These are phyloP conservation scores for Penicillium capsulatum DNA, from an alignment of 2,329 filamentous ascomycete genomes.

Conservation along the genomic window DNA sequence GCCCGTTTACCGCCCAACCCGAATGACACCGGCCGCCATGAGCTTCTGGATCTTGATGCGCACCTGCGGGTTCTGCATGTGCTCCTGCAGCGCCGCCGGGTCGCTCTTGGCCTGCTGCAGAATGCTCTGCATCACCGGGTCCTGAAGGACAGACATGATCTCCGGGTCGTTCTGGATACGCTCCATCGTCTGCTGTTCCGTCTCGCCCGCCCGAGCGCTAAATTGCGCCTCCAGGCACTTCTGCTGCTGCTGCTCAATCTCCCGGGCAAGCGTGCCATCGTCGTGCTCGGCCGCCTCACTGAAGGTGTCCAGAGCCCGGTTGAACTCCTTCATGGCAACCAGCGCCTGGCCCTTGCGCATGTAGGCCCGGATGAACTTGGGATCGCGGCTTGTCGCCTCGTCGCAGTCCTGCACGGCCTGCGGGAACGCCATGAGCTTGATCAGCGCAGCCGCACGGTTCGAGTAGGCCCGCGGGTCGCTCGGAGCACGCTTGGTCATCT, in stretches of 20 bases:
- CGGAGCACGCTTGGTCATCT: conserved; percentile 95
- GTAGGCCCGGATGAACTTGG: conserved; percentile 91
- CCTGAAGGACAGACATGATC: conserved; percentile 88
- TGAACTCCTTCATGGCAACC: conserved; percentile 98
- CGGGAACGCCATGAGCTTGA: conserved; percentile 95
- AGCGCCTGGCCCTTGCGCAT: conserved; percentile 94
- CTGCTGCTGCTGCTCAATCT: conserved; percentile 91
- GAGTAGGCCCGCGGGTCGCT: conserved; percentile 91
- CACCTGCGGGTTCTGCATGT: conserved; percentile 90
- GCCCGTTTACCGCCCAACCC: conserved; percentile 56
- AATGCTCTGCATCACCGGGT: conserved; percentile 96
- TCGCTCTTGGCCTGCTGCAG: conserved; percentile 94
- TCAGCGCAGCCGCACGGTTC: conserved; percentile 93
- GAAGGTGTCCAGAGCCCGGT: conserved; percentile 86
- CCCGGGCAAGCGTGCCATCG: conserved; percentile 73
- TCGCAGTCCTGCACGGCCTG: conserved; percentile 91
- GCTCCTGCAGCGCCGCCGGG: conserved; percentile 86
- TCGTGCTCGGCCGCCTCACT: conserved; percentile 76
- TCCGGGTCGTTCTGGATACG: conserved; percentile 86
- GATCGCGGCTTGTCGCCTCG: conserved; percentile 82
- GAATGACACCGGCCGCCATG: conserved; percentile 86
- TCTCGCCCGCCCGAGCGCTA: conserved; percentile 84
- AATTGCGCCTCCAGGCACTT: conserved; percentile 92
- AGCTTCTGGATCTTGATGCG: conserved; percentile 90
- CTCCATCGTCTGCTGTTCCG: conserved; percentile 91